Conservation (phyloP, 169 alveolate species). For the Eimeria necatrix region DNA sequence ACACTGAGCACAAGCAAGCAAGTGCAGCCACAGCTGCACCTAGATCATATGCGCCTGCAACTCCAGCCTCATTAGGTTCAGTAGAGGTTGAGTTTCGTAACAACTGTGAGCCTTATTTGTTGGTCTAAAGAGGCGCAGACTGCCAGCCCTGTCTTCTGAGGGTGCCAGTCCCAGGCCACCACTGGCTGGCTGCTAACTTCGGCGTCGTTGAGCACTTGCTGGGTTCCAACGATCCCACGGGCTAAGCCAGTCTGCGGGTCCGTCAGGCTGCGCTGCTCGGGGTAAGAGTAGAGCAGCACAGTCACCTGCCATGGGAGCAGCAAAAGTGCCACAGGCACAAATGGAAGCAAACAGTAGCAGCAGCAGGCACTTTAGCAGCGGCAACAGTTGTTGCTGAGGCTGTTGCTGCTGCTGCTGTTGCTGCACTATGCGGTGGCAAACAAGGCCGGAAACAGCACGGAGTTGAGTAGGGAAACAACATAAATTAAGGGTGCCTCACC, state of each 20-base stretch:
- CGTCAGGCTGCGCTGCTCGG: slow-evolving; percentile 89
- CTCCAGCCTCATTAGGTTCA: not conserved
- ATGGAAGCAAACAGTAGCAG: not conserved
- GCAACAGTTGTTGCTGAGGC: not conserved
- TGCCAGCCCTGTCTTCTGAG: slow-evolving; percentile 87
- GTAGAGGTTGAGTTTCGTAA: slow-evolving; percentile 81
- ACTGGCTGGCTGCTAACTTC: slow-evolving; percentile 95
- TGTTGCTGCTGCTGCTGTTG: not conserved
- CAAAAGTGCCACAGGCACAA: not conserved
- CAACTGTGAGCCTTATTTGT: slow-evolving; percentile 90
- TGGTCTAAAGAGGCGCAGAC: slow-evolving; percentile 94
- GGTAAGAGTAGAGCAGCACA: slow-evolving; percentile 90
- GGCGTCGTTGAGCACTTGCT: slow-evolving; percentile 92
- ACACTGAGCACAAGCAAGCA: not conserved
- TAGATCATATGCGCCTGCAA: not conserved
- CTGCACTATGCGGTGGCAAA: not conserved
- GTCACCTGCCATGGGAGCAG: slow-evolving; percentile 45
- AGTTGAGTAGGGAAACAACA: not conserved
- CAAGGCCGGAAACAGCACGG: too few relatives aligned
- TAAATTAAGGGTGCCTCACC: slow-evolving; percentile 84
- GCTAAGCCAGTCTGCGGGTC: slow-evolving; percentile 88
- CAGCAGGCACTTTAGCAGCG: not conserved
- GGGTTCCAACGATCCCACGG: slow-evolving; percentile 94
- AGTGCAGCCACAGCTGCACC: not conserved
- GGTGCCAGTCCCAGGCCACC: slow-evolving; percentile 94